phyloP scores from a whole-genome alignment of 176 grass and related monocot genomes.

The Avena atlantica region DNA sequence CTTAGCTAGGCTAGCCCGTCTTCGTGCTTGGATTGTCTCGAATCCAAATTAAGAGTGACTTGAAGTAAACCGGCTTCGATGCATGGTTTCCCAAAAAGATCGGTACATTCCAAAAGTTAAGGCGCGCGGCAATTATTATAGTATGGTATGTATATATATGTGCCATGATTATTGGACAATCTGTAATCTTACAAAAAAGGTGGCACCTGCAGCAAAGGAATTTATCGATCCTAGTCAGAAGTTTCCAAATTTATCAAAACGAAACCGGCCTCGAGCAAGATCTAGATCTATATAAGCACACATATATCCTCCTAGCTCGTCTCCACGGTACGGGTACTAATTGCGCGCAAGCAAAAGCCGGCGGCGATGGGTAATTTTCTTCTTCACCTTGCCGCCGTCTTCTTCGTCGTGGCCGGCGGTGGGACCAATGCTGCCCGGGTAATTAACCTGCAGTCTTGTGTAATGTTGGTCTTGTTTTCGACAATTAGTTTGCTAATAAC shows the following conservation, averaged over 20 bases:
- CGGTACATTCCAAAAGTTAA: background rate
- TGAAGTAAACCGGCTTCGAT: no score
- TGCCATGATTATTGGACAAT: background rate
- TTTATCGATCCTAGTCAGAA: background rate
- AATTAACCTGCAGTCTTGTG: background rate
- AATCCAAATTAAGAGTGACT: no score
- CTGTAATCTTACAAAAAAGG: background rate
- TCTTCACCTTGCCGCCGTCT: background rate
- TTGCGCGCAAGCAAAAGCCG: background rate
- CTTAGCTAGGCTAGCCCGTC: no score
- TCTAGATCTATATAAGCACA: background rate
- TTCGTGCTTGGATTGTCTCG: no score
- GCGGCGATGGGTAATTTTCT: background rate
- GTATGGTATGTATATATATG: background rate
- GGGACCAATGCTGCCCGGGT: background rate
- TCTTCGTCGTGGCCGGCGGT: background rate
- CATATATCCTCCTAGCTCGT: background rate
- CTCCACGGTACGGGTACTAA: background rate
- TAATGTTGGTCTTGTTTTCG: background rate
- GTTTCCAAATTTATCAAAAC: background rate
- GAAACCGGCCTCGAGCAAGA: background rate
- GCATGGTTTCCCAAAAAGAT: background rate
- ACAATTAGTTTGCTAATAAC: background rate
- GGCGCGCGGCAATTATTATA: background rate
- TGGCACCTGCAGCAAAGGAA: background rate